Base-by-base conservation (phyloP, 371 early-diverging fungal genomes). In the Mortierella sp. region DNA sequence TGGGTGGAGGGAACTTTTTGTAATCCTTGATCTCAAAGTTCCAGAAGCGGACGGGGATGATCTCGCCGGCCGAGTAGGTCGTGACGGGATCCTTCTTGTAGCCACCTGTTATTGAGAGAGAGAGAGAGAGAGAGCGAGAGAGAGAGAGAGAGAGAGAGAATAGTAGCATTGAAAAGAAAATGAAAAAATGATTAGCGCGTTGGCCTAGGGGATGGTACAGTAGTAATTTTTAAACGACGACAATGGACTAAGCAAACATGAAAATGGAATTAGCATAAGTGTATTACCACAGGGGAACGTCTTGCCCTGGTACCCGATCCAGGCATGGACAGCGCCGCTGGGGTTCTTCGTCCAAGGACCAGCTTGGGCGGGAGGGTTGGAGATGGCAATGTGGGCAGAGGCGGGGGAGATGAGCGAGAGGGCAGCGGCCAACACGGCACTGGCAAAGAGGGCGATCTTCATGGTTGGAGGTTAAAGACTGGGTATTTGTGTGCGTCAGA, bases 31-130 rank as follows among this genome's bases (percentile, higher is more conserved):
- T 46, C 21, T 69, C 74, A 73, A 75, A 74, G 28, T 76, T 79
- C 54, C 77, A 77, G 51, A 77, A 79, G n/a, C 74, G 76, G 55
- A 82, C 82, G 1, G 74, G 69, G 51, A 84, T 43, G 8, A 71
- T 48, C 50, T 80, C 46, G 4, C 88, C 88, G 54, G 88, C 82
- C 2, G 61, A 44, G 50, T 72, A 72, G n/a, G 59, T 46, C 37
- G 72, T 77, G 19, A 72, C 77, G 40, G 77, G 77, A 3, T 72
- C 77, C 48, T 59, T 61, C 24, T 43, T 55, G 55, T 71, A 77
- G 16, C 77, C 72, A 4, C 77, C 77, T 59, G 34, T 21, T 50
- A 50, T 50, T 50, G 3, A 37, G 31, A 51, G 13, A 54, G 43
- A 8, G 8, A 43, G 8, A 43, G 8, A 43, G 43, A 43, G 43